Percentiles rank a stretch among this genome's conserved stretches.
phyloP scores from a whole-genome alignment of 75 land plant genomes.

The Selaginella moellendorffii region DNA sequence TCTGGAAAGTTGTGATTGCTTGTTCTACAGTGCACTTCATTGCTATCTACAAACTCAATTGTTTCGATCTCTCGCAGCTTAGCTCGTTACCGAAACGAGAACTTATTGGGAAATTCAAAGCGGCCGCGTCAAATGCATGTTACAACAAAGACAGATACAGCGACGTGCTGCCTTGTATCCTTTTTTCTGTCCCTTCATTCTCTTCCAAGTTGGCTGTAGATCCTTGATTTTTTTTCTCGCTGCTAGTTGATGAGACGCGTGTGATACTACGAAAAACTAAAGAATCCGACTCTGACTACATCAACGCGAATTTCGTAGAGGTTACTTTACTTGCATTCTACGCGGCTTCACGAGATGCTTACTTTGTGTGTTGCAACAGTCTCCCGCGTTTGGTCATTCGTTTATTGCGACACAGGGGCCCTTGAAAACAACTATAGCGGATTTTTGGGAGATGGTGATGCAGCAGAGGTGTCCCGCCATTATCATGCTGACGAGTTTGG shows the following conservation, averaged over 20 bases:
- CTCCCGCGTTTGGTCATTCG: too few relatives aligned
- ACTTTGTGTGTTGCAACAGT: too few relatives aligned
- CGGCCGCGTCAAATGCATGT: conserved; percentile 34
- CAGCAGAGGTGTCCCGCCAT: conserved; percentile 66
- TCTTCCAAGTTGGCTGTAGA: too few relatives aligned
- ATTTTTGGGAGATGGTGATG: conserved; percentile 86
- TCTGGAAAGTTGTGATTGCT: too few relatives aligned
- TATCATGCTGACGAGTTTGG: conserved; percentile 55
- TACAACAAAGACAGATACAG: conserved; percentile 56
- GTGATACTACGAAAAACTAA: conserved; percentile 45
- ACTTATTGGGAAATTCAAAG: conserved; percentile 9
- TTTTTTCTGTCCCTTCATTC: too few relatives aligned
- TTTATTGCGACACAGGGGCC: conserved; percentile 97
- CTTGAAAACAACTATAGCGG: conserved; percentile 50
- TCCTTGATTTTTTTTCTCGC: too few relatives aligned
- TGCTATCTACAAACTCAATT: too few relatives aligned
- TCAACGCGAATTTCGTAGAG: conserved; percentile 80
- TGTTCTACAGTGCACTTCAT: too few relatives aligned
- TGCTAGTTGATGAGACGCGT: conserved; percentile 73
- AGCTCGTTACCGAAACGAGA: too few relatives aligned
- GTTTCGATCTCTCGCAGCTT: too few relatives aligned
- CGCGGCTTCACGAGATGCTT: too few relatives aligned
- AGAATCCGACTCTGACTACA: conserved; percentile 47
- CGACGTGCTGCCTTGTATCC: conserved; percentile 86
- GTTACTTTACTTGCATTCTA: too few relatives aligned